phyloP scores from a whole-genome alignment of 192 early-diverging fungal species.

The Gaertneriomyces semiglobifer region DNA sequence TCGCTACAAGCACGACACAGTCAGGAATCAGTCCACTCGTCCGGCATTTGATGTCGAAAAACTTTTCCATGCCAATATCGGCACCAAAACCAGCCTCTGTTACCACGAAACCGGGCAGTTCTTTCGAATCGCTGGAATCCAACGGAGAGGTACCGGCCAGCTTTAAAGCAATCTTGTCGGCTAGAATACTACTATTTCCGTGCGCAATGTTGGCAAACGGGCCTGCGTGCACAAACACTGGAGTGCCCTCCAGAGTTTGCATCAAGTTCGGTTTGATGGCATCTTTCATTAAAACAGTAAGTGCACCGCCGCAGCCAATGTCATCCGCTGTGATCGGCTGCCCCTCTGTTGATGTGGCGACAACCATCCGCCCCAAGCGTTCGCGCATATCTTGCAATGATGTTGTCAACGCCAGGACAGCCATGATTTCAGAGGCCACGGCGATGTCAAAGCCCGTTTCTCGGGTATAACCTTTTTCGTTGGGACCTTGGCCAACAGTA shows the following conservation, averaged over 20 bases:
- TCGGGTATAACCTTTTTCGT: slow-evolving; percentile 83
- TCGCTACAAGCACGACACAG: slow-evolving; percentile 90
- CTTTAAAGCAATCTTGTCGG: slow-evolving; percentile 95
- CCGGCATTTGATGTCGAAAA: slow-evolving; percentile 98
- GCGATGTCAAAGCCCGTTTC: slow-evolving; percentile 96
- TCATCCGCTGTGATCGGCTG: slow-evolving; percentile 93
- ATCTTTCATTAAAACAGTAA: slow-evolving; percentile 97
- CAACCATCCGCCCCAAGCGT: slow-evolving; percentile 91
- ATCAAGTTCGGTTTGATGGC: slow-evolving; percentile 98
- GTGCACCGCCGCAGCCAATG: slow-evolving; percentile 89
- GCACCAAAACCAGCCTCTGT: slow-evolving; percentile 99
- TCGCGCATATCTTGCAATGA: slow-evolving; percentile 90
- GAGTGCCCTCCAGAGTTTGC: slow-evolving; percentile 99
- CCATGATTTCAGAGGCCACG: slow-evolving; percentile 99
- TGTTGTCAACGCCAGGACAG: slow-evolving; percentile 89
- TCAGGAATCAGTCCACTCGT: slow-evolving; percentile 81
- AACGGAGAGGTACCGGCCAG: slow-evolving; percentile 71
- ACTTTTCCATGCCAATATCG: slow-evolving; percentile 99
- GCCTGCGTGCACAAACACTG: slow-evolving; percentile 97
- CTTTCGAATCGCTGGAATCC: slow-evolving; percentile 33
- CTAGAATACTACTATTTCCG: slow-evolving; percentile 93
- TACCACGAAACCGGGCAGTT: slow-evolving; percentile 76
- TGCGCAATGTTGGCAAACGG: slow-evolving; percentile 99
- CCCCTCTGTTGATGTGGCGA: slow-evolving; percentile 77
- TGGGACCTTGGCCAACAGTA: slow-evolving; percentile 79